Base-by-base conservation (phyloP, 73 alveolate genomes). In the Durusdinium trenchii region DNA sequence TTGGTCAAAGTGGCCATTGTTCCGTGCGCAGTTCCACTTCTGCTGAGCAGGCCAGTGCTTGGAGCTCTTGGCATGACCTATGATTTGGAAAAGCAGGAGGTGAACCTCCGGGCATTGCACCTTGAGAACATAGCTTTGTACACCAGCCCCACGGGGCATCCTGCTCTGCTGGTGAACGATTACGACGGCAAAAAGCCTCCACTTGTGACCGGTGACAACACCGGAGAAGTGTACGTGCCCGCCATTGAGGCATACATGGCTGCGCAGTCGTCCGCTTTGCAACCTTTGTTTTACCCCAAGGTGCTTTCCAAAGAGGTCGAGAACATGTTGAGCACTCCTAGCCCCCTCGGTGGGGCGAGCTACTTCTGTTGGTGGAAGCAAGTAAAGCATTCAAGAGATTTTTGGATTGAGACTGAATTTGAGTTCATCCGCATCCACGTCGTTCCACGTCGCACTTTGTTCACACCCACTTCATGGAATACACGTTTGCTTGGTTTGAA, bases 211-310 rank as follows among this genome's bases (percentile, higher is more conserved):
- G 73, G 30, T 23, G 73, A 60, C 30, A 32, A 60, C 1, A 32
- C n/a, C 0, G 73, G 4, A 0, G 73, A 60, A 60, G 73, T 60
- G 30, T 60, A 32, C n/a, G 73, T 60, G 73, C 73, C 73, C 73
- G 73, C 1, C 73, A 60, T 23, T 2, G 73, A 60, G 73, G 73
- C 30, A 60, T 60, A 60, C 73, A 60, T 60, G 73, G 30, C n/a
- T 60, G 73, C 3, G 1, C 18, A 32, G n/a, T 0, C n/a, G n/a
- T 1, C n/a, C 69, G 23, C 32, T 23, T 57, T 57, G 69, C 32
- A 57, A 57, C 32, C 12, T 57, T 57, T 23, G 45, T 85, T 85
- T 54, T 85, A 85, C 60, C 94, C 94, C 42, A 85, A 85, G 94
- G 52, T 51, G 57, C 28, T 85, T 7, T 57, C 73, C 3, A 18